phyloP scores from a whole-genome alignment of 2,329 filamentous ascomycete species.

The Epichloe aotearoae region DNA sequence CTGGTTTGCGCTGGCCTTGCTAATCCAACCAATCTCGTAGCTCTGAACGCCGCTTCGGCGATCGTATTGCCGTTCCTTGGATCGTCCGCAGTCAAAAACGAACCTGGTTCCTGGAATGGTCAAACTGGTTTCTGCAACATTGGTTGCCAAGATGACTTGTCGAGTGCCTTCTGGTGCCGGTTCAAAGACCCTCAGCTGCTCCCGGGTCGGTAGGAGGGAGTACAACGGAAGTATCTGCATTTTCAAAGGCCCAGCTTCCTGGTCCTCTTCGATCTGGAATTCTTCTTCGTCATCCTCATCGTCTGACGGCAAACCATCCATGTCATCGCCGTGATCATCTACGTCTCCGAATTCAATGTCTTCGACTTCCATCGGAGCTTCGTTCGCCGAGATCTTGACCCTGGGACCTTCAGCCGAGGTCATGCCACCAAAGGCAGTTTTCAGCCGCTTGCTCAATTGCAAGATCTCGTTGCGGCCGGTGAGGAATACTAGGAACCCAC shows the following conservation, averaged over 20 bases:
- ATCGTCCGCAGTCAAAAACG: constrained; percentile 86
- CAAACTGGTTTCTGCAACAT: constrained; percentile 92
- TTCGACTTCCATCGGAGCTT: constrained; percentile 70
- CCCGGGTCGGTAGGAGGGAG: constrained; percentile 77
- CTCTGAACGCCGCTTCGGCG: constrained; percentile 83
- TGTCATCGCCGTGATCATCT: constrained; percentile 47
- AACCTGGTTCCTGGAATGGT: constrained; percentile 93
- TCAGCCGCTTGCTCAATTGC: constrained; percentile 67
- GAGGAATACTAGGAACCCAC: constrained; percentile 85
- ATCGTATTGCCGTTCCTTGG: constrained; percentile 86
- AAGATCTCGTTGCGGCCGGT: constrained; percentile 89
- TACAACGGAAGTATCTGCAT: constrained; percentile 91
- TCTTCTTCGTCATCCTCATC: constrained; percentile 44
- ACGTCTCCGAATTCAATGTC: constrained; percentile 70
- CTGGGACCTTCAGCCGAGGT: constrained; percentile 46
- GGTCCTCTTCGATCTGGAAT: constrained; percentile 56
- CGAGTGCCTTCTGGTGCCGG: constrained; percentile 69
- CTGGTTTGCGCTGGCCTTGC: constrained; percentile 89
- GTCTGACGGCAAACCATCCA: constrained; percentile 46
- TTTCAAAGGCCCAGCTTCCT: constrained; percentile 46
- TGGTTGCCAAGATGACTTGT: constrained; percentile 82
- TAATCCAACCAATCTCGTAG: constrained; percentile 93
- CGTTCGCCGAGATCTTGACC: constrained; percentile 62
- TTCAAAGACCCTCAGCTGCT: constrained; percentile 86
- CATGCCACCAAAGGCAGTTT: constrained; percentile 48